A percentile compares a stretch with the other conserved stretches of the same genome.
These are phyloP conservation scores for Pseudogymnoascus sp. DNA, from an alignment of 2,329 filamentous ascomycete genomes.

Conservation along the genomic window DNA sequence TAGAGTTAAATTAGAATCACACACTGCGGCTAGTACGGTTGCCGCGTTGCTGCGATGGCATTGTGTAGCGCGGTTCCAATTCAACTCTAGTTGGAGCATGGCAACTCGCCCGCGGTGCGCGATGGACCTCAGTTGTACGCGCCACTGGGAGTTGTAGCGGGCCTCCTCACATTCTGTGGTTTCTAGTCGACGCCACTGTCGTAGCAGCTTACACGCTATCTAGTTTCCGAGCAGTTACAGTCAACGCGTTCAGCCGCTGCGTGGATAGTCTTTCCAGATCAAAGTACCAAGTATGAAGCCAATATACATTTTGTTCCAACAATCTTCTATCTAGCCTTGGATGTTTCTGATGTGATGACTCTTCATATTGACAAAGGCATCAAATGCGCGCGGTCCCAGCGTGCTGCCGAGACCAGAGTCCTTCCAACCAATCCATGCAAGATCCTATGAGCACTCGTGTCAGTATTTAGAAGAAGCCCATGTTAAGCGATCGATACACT, in stretches of 20 bases:
- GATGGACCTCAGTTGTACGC: not conserved
- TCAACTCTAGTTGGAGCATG: not conserved
- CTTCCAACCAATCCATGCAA: constrained; percentile 98
- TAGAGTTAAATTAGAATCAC: not conserved
- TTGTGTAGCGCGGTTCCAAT: not conserved
- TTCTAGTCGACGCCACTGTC: not conserved
- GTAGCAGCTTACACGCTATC: not conserved
- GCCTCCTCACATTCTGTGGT: not conserved
- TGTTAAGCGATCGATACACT: not conserved
- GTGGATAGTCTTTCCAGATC: not conserved
- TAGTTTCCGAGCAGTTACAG: not conserved
- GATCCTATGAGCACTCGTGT: constrained; percentile 41
- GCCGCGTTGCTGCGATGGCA: not conserved
- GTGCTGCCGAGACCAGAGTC: constrained; percentile 90
- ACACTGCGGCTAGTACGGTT: not conserved
- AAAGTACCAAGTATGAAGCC: not conserved
- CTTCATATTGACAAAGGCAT: constrained; percentile 94
- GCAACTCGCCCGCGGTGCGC: not conserved
- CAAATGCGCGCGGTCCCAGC: constrained; percentile 82
- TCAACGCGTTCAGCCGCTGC: not conserved
- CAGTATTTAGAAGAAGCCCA: not conserved
- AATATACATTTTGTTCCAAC: not conserved
- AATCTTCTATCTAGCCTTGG: constrained; percentile 40
- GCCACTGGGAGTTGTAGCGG: not conserved
- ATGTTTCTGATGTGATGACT: constrained; percentile 88